Evolutionary conservation across 176 grass and related monocot genomes (phyloP).

Genomic region (Avena insularis): DNA sequence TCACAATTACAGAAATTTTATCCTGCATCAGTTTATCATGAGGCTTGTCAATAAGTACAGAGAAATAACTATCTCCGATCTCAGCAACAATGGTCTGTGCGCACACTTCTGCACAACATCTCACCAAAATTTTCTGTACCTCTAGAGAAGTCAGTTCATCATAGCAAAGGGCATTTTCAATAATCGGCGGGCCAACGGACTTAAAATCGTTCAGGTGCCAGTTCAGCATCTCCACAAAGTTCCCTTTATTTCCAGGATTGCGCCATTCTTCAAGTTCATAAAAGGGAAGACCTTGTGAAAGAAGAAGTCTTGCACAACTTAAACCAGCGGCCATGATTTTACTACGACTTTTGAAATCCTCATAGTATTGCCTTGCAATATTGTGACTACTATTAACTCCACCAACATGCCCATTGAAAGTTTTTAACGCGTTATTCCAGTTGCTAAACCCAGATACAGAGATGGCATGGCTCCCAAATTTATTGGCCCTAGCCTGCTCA

Average conservation of each 20-base stretch:
- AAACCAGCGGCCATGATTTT: background rate
- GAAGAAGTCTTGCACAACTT: background rate
- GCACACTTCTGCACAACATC: background rate
- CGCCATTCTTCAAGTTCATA: background rate
- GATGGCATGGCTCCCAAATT: background rate
- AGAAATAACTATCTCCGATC: slow-evolving; percentile 13
- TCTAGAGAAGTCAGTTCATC: slow-evolving; percentile 6
- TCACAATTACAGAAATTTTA: slow-evolving; percentile 10
- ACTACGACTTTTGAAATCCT: slow-evolving; percentile 1
- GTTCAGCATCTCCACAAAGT: background rate
- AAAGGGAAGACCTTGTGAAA: slow-evolving; percentile 15
- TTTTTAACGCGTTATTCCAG: background rate
- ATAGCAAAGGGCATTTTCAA: background rate
- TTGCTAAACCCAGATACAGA: background rate
- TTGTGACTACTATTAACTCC: slow-evolving; percentile 1
- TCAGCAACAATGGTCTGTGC: slow-evolving; percentile 12
- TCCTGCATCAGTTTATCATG: slow-evolving; percentile 6
- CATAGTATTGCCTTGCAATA: background rate
- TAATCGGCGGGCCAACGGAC: background rate
- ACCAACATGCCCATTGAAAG: slow-evolving; percentile 5
- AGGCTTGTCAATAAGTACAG: background rate
- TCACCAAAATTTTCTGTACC: background rate
- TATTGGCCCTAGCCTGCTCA: background rate
- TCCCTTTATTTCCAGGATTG: background rate
- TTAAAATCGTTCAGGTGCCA: background rate